A percentile compares a stretch with the other conserved stretches of the same genome.
Evolutionary conservation across 108 stramenopile genomes (phyloP).

Genomic region (Fistulifera pelliculosa): DNA sequence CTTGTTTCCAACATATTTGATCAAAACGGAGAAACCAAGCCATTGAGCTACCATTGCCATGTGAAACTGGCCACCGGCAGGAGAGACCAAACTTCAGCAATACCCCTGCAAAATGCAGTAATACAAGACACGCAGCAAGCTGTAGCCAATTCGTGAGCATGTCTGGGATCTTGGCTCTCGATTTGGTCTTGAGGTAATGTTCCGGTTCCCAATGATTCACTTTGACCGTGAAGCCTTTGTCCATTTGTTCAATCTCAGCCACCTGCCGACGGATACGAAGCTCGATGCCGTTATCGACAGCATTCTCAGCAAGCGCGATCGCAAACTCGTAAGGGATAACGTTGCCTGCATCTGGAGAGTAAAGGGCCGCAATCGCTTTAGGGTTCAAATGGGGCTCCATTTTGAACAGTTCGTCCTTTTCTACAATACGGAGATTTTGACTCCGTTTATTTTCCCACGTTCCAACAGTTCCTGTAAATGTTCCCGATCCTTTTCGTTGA

Average conservation of each 20-base stretch:
- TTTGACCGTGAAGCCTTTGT: conserved; percentile 21
- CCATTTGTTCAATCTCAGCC: conserved; percentile 22
- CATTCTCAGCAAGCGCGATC: conserved; percentile 76
- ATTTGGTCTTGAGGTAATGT: conserved; percentile 31
- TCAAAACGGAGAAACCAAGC: neutral
- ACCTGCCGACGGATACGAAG: conserved; percentile 69
- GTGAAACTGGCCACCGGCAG: conserved; percentile 5
- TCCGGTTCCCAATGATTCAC: conserved; percentile 64
- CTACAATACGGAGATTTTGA: conserved; percentile 57
- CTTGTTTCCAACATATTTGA: neutral
- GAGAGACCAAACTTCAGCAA: too few relatives aligned
- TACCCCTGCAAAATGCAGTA: too few relatives aligned
- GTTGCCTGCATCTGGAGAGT: conserved; percentile 74
- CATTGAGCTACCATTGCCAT: conserved; percentile 5
- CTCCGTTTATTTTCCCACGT: conserved; percentile 65
- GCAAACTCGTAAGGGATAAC: conserved; percentile 78
- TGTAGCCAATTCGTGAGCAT: too few relatives aligned
- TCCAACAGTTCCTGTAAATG: conserved; percentile 51
- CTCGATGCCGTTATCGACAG: conserved; percentile 79
- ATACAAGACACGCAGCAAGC: too few relatives aligned
- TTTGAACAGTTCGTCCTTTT: conserved; percentile 43
- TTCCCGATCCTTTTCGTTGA: conserved; percentile 42
- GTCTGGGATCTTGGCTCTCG: neutral
- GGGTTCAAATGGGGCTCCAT: conserved; percentile 58
- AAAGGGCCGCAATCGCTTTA: conserved; percentile 59